Percentiles rank a stretch among this genome's conserved stretches.
Evolutionary conservation across 1,139 yeast species (phyloP).

Genomic region (Debaryomycetaceae sp.): DNA sequence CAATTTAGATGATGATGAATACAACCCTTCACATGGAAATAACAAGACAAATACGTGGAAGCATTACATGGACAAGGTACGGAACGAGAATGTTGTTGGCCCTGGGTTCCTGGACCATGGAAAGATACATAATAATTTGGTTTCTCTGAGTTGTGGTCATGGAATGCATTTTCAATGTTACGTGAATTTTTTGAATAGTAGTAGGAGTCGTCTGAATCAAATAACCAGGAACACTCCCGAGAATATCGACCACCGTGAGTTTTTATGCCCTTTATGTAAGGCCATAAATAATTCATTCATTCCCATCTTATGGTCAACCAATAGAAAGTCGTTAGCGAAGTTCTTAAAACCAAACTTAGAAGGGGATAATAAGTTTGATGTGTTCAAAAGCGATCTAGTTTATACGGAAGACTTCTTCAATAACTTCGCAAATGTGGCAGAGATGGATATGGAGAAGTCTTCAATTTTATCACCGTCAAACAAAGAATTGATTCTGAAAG

Average conservation of each 20-base stretch:
- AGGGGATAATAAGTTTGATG: slow-evolving; percentile 13
- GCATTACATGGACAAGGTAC: slow-evolving; percentile 31
- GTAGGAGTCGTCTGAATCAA: slow-evolving; percentile 59
- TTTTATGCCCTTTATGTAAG: slow-evolving; percentile 88
- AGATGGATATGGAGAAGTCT: slow-evolving; percentile 22
- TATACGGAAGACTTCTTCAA: slow-evolving; percentile 27
- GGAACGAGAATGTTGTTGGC: slow-evolving; percentile 51
- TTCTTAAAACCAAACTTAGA: slow-evolving; percentile 15
- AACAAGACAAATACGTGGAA: slow-evolving; percentile 31
- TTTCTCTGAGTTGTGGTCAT: slow-evolving; percentile 87
- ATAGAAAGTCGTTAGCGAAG: slow-evolving; percentile 27
- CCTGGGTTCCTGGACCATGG: slow-evolving; percentile 61
- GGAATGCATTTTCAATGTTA: slow-evolving; percentile 88
- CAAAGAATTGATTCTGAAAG: slow-evolving; percentile 22
- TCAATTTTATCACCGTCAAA: slow-evolving; percentile 26
- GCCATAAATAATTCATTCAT: slow-evolving; percentile 80
- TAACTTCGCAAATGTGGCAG: slow-evolving; percentile 18
- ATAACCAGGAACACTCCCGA: slow-evolving; percentile 83
- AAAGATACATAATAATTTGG: slow-evolving; percentile 44
- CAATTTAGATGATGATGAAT: slow-evolving; percentile 46
- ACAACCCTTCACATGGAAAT: slow-evolving; percentile 9
- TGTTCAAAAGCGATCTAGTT: slow-evolving; percentile 12
- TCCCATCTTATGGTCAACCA: slow-evolving; percentile 59
- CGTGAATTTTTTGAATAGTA: slow-evolving; percentile 54
- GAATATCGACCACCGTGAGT: slow-evolving; percentile 65